Base-by-base conservation (phyloP, 495 filamentous ascomycete genomes). In the Xylaria castorea region DNA sequence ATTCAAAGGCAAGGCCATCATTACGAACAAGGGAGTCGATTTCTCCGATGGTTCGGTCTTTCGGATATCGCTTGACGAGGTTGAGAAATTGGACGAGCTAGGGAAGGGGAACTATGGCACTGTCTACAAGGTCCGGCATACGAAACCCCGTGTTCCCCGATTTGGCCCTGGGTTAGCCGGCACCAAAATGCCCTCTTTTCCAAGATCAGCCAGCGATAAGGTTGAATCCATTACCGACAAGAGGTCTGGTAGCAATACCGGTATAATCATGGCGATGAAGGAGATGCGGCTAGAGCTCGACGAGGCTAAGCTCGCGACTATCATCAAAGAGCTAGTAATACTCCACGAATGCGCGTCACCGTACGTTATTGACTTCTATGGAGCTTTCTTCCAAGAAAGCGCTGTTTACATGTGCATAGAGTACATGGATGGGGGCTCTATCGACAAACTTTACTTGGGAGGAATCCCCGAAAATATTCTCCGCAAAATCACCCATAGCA, bases 391-490 rank as follows among this genome's bases (percentile, higher is more conserved):
- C 85, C 96, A 99, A 81, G 96, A 99, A 84, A 96, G 96, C 27
- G 95, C 96, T 1, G 96, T 99, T 6, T 99, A 98, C 80, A 98
- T 99, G 81, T 99, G 96, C 83, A 97, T 99, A 80, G 96, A 99
- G 80, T 97, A 92, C 79, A 99, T 99, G 96, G 94, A 99, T 82
- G 96, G 97, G 66, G 96, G 96, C n/a, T 97, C 94, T 50, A 94
- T 98, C 76, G 96, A 99, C 83, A 97, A 97, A 76, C 82, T 98
- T 22, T 99, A 99, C 81, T 90, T 89, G n/a, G 93, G 94, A 67
- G 96, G 96, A 40, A 90, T 99, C 62, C 93, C 96, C 2, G 96
- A 99, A 78, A 88, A 87, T 66, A 90, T 98, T 8, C 85, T 99
- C 53, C 91, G 93, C 53, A 98, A 98, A 78, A 94, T 98, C 71